Evolutionary conservation across 2,329 filamentous ascomycete genomes (phyloP), one percentile per base, ranked within the genome.

Genomic region (Colletotrichum godetiae): DNA sequence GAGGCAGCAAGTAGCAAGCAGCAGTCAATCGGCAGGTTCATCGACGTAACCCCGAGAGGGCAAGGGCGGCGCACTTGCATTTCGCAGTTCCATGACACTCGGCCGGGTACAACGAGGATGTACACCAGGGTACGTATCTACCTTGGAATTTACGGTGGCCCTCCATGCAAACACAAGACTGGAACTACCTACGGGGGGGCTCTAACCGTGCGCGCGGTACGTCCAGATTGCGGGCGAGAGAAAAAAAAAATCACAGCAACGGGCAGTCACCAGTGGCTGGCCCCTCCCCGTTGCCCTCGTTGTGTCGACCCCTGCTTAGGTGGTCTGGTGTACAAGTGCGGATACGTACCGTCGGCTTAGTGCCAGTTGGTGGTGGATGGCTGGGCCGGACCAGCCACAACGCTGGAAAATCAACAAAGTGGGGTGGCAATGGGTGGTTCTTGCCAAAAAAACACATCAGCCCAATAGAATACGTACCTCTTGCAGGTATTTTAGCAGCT

Each of bases 131-230:
- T 31, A 49, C 37, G 37, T 65, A 52, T 22, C 53, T 27, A 29
- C 19, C 27, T 29, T 29, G 2, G 27, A 4, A 4, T 4, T 29
- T 12, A 8, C 5, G 22, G 33, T 27, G 46, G 58, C 35, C 67
- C 49, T 60, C 71, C 67, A 61, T 73, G 67, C 67, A 66, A 65
- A 46, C 31, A 58, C 67, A 49, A 55, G 59, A 63, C 60, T 60
- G 56, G 67, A 31, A 22, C 60, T 49, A 42, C 60, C n/a, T n/a
- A n/a, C n/a, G n/a, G n/a, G n/a, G 67, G 58, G 72, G 63, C 72
- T 67, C 68, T 75, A 78, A 78, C 79, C 79, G 78, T 79, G 78
- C 77, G 75, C 76, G 75, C 77, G 78, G 78, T 75, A 78, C 74
- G 62, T 76, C 15, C 15, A 42, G 37, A 5, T 42, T n/a, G 61